These are phyloP conservation scores for Trichomonas vaginalis DNA, from an alignment of 208 protist genomes.

Conservation along the genomic window DNA sequence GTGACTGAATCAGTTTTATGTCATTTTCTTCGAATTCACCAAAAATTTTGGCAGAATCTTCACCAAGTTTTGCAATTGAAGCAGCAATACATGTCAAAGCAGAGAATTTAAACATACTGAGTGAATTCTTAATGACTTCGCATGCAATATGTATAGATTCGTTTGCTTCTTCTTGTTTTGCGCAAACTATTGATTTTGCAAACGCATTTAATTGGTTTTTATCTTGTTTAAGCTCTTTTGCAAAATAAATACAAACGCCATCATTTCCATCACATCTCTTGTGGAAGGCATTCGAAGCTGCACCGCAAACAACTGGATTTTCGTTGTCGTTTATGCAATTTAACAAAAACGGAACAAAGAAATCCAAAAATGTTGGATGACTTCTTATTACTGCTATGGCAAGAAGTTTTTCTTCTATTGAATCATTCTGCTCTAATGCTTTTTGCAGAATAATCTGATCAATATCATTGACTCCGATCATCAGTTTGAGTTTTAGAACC, in stretches of 20 bases:
- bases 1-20: background rate
- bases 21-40: background rate
- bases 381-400: background rate
- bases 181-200: background rate
- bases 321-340: background rate
- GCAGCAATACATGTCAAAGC: background rate
- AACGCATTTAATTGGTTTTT: background rate
- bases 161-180: background rate
- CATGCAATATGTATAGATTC: background rate
- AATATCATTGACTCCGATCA: background rate
- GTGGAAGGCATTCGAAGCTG: background rate
- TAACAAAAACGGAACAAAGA: background rate
- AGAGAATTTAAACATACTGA: background rate
- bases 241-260: background rate
- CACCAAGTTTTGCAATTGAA: background rate
- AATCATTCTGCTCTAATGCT: background rate
- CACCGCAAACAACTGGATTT: background rate
- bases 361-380: background rate
- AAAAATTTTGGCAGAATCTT: background rate
- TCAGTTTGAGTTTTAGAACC: background rate
- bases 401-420: background rate
- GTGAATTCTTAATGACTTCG: background rate
- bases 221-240: background rate
- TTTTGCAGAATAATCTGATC: background rate
- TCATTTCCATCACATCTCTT: background rate